Evolutionary conservation across 495 filamentous ascomycete species (phyloP), one percentile per base, ranked within the genome.

Genomic region (Corynascus novoguineensis): DNA sequence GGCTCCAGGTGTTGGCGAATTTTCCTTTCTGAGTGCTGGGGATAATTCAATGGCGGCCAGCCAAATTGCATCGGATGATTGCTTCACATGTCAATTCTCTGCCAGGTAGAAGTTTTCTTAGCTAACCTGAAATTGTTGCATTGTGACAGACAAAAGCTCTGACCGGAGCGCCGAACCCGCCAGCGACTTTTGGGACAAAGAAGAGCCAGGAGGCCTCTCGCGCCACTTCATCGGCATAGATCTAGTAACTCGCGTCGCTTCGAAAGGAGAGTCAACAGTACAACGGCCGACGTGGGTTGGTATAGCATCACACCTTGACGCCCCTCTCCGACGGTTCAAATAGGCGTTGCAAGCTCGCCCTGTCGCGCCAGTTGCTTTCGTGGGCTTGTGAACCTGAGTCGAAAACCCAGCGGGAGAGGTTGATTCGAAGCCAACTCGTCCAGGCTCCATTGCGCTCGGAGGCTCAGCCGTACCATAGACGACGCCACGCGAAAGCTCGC

Each of bases 71-170:
- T 52, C 24, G 15, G 32, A 34, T 47, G 44, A 37, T 17, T 52
- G n/a, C 29, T n/a, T 49, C 47, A 35, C 32, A 17, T 41, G 10
- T 29, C 45, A 12, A 11, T 53, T 37, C 37, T 38, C 24, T 17
- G 32, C 25, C 29, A 29, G 51, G 51, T 60, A 38, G 58, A 32
- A 5, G 9, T 56, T 17, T 21, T 40, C 4, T 17, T 32, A 14
- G 44, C 59, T 60, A 53, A 60, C 53, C 31, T 49, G 31, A 14
- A 47, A 22, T 48, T 42, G 32, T 60, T 35, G 52, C 49, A 40
- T 28, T 37, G 31, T 12, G 9, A 17, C 48, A 56, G 48, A 60
- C 53, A 46, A 47, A 40, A 53, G 29, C 41, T 52, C 45, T 31
- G 12, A 57, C 28, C 53, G 29, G 9, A 41, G 12, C 27, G 19